These are phyloP conservation scores for Aspergillus coremiiformis DNA, from an alignment of 495 filamentous ascomycete species.

Conservation along the genomic window DNA sequence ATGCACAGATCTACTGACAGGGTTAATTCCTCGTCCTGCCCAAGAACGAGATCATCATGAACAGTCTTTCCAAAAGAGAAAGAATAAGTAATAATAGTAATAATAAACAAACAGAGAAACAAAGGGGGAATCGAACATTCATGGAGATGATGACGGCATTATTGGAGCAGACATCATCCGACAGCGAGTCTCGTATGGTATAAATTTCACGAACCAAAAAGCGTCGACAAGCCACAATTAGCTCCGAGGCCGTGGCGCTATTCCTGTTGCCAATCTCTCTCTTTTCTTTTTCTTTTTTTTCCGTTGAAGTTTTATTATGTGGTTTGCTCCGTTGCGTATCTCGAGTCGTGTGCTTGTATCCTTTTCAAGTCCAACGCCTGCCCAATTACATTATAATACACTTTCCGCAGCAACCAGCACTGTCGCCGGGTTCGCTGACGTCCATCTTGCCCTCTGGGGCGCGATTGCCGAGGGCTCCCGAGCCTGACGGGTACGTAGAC, in stretches of 20 bases:
- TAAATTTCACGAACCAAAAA: conserved; percentile 22
- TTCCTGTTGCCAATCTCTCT: conserved; percentile 13
- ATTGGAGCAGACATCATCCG: conserved; percentile 32
- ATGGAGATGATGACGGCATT: conserved; percentile 40
- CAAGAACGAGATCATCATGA: conserved; percentile 6
- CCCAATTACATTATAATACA: conserved; percentile 81
- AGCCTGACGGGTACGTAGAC: conserved; percentile 69
- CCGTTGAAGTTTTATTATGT: conserved; percentile 11
- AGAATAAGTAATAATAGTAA: conserved; percentile 15
- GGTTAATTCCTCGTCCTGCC: conserved; percentile 4
- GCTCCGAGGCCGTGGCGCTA: conserved; percentile 9
- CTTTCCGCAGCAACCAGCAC: conserved; percentile 73
- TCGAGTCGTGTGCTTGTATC: conserved; percentile 18
- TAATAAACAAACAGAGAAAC: conserved; percentile 25
- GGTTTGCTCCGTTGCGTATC: conserved; percentile 15
- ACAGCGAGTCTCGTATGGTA: conserved; percentile 25
- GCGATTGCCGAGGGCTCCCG: conserved; percentile 51
- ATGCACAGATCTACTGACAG: conserved; percentile 20
- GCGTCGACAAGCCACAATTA: conserved; percentile 15
- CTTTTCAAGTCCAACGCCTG: conserved; percentile 17
- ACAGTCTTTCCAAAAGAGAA: conserved; percentile 12
- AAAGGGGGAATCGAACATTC: conserved; percentile 43
- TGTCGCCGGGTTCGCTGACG: conserved; percentile 60
- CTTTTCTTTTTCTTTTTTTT: no score
- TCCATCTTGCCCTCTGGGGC: conserved; percentile 68